These are phyloP conservation scores for Schizonepeta tenuifolia DNA, from an alignment of 257 asterid genomes.

Conservation along the genomic window DNA sequence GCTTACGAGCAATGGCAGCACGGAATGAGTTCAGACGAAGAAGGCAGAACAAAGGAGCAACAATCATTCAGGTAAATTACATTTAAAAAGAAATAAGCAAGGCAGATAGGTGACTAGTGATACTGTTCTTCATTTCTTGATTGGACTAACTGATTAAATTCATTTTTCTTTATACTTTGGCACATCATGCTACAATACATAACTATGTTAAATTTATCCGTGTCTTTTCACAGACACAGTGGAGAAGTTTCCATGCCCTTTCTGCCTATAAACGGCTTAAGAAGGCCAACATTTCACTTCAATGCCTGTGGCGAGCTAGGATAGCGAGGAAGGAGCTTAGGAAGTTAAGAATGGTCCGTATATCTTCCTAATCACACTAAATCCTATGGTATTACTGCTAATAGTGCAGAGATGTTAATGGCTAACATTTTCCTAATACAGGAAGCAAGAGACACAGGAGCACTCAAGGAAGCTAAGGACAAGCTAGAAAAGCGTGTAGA, in stretches of 20 bases:
- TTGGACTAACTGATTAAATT: not conserved
- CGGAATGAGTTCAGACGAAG: slow-evolving; percentile 71
- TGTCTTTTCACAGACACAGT: slow-evolving; percentile 58
- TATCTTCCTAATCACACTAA: slow-evolving; percentile 17
- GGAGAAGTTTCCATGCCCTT: slow-evolving; percentile 77
- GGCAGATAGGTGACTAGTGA: not conserved
- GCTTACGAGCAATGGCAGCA: slow-evolving; percentile 84
- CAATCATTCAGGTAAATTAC: slow-evolving; percentile 66
- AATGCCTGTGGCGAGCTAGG: slow-evolving; percentile 92
- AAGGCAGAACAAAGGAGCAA: slow-evolving; percentile 79
- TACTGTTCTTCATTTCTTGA: not conserved
- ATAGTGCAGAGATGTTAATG: slow-evolving; percentile 12
- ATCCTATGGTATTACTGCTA: slow-evolving; percentile 15
- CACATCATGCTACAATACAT: slow-evolving; percentile 8
- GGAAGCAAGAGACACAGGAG: slow-evolving; percentile 97
- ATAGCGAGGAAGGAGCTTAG: slow-evolving; percentile 89
- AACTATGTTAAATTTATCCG: slow-evolving; percentile 5
- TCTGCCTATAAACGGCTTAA: slow-evolving; percentile 59
- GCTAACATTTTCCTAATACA: slow-evolving; percentile 40
- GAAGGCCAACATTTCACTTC: slow-evolving; percentile 63
- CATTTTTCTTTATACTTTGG: not conserved
- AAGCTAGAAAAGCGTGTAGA: slow-evolving; percentile 94
- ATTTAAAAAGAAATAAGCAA: no score
- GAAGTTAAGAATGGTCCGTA: slow-evolving; percentile 72
- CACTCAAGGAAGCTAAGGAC: slow-evolving; percentile 93